Percentiles rank a stretch among this genome's conserved stretches.
phyloP scores from a whole-genome alignment of 768 basidiomycete genomes.

The Suillus weaverae region DNA sequence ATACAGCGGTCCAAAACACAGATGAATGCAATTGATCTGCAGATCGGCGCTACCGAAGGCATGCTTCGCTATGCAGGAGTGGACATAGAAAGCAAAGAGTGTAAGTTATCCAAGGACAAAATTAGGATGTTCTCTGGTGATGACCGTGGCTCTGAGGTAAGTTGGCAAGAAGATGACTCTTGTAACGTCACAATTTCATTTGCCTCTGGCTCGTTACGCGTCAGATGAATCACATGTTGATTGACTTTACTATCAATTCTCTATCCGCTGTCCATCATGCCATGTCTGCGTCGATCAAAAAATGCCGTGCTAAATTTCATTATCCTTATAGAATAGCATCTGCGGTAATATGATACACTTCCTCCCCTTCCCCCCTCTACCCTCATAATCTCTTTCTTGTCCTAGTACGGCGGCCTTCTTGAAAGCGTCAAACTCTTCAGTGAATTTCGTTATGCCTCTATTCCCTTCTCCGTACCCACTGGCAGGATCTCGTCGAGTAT shows the following conservation, averaged over 20 bases:
- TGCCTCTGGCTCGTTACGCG: background rate
- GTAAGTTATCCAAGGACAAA: background rate
- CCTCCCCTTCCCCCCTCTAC: too few species aligned
- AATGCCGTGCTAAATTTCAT: background rate
- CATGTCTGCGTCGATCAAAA: background rate
- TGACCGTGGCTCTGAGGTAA: background rate
- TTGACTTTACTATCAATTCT: background rate
- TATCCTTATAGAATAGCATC: background rate
- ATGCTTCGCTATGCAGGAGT: background rate
- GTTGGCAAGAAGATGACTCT: background rate
- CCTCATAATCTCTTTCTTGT: too few species aligned
- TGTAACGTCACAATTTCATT: background rate
- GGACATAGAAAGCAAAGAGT: slow-evolving; percentile 2
- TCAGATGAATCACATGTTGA: background rate
- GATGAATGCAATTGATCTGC: background rate
- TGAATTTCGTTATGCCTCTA: too few species aligned
- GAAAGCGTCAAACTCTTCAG: too few species aligned
- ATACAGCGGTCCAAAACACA: background rate
- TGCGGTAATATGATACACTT: background rate
- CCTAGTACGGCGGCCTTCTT: too few species aligned
- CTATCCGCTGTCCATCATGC: background rate
- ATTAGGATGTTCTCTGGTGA: background rate
- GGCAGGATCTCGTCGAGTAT: too few species aligned
- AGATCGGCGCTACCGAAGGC: background rate
- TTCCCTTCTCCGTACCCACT: too few species aligned